Conservation (phyloP, 768 basidiomycete genomes). For the Crassisporium funariophilum region DNA sequence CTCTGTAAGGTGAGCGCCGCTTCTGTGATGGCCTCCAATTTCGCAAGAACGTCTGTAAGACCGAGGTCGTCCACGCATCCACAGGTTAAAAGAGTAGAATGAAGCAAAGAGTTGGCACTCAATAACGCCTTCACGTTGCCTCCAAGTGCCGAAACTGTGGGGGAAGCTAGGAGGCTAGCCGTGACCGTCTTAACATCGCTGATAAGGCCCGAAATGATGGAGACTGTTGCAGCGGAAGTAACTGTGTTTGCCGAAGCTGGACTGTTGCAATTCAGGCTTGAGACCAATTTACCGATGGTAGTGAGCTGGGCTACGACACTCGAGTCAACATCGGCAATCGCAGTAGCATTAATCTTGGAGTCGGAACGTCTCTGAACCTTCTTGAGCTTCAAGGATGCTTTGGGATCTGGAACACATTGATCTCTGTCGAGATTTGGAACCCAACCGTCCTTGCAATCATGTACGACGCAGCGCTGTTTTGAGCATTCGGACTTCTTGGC, state of each 20-base stretch:
- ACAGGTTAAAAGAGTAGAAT: slow-evolving; percentile 19
- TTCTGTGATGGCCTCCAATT: slow-evolving; percentile 19
- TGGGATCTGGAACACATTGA: slow-evolving; percentile 20
- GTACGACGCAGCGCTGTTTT: slow-evolving; percentile 28
- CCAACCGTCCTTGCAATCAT: slow-evolving; percentile 31
- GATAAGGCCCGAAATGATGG: slow-evolving; percentile 19
- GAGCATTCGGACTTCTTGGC: slow-evolving; percentile 25
- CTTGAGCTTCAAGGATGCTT: slow-evolving; percentile 9
- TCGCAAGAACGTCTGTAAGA: slow-evolving; percentile 13
- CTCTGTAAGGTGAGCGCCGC: slow-evolving; percentile 9
- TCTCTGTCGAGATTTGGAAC: slow-evolving; percentile 19
- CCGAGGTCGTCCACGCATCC: slow-evolving; percentile 21
- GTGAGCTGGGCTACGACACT: slow-evolving; percentile 18
- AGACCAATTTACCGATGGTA: slow-evolving; percentile 22
- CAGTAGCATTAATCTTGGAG: slow-evolving; percentile 6
- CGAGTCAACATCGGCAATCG: slow-evolving; percentile 13
- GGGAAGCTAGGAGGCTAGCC: slow-evolving; percentile 22
- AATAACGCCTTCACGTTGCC: slow-evolving; percentile 22
- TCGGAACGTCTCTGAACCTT: slow-evolving; percentile 23
- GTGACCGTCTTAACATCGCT: slow-evolving; percentile 21
- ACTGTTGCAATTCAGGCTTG: slow-evolving; percentile 14
- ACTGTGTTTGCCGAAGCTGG: slow-evolving; percentile 1
- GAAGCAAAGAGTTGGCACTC: slow-evolving; percentile 19
- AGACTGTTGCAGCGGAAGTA: slow-evolving; percentile 6
- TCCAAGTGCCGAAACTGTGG: slow-evolving; percentile 19